Evolutionary conservation across 768 basidiomycete species (phyloP).

Genomic region (Collybia mongolica): DNA sequence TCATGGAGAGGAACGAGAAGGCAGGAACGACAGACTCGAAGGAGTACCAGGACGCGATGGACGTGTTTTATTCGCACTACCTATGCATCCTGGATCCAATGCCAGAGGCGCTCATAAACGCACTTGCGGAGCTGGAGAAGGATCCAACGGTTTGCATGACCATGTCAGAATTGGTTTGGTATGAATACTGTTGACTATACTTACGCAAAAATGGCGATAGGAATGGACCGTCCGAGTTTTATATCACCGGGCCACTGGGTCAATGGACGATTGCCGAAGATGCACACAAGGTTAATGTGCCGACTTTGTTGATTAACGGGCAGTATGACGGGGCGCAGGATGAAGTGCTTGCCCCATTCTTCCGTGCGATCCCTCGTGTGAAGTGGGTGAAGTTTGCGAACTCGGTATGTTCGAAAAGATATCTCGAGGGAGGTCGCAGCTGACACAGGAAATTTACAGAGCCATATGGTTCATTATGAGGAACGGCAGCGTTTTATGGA

Average conservation of each 20-base stretch:
- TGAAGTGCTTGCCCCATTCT: conserved; percentile 32
- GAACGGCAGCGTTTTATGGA: too few species aligned
- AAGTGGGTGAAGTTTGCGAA: conserved; percentile 13
- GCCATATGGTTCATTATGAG: too few species aligned
- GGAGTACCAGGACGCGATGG: conserved; percentile 45
- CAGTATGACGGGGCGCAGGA: conserved; percentile 40
- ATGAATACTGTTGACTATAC: background rate
- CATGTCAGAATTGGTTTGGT: conserved; percentile 33
- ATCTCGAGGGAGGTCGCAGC: too few species aligned
- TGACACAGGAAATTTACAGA: too few species aligned
- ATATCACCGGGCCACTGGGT: conserved; percentile 37
- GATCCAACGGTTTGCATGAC: conserved; percentile 48
- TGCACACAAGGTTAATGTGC: conserved; percentile 36
- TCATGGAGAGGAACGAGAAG: conserved; percentile 42
- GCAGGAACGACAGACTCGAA: conserved; percentile 38
- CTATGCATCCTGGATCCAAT: conserved; percentile 43
- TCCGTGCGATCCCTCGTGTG: conserved; percentile 35
- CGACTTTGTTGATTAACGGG: conserved; percentile 42
- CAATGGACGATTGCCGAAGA: conserved; percentile 45
- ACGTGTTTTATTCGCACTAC: conserved; percentile 39
- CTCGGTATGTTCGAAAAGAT: too few species aligned
- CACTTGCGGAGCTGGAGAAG: conserved; percentile 32
- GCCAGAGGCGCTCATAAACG: conserved; percentile 34
- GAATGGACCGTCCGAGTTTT: conserved; percentile 39
- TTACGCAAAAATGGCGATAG: conserved; percentile 14